Percentiles rank a stretch among this genome's conserved stretches.
These are phyloP conservation scores for Wallacemonas rigidus DNA, from an alignment of 208 protist species.

Conservation along the genomic window DNA sequence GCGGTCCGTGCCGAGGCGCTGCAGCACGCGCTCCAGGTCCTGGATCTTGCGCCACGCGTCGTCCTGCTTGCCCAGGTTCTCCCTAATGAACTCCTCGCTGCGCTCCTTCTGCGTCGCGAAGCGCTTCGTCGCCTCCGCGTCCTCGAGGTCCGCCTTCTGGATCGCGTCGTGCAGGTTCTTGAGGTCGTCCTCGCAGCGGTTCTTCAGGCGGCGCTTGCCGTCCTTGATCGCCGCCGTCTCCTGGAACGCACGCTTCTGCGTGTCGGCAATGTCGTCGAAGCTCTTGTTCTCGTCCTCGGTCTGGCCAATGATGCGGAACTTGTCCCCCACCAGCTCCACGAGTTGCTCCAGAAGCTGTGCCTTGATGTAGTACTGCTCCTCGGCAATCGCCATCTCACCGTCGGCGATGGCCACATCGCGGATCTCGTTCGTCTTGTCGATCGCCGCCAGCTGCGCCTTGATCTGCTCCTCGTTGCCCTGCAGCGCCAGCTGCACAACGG, in stretches of 20 bases:
- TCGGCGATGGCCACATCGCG: slow-evolving; percentile 72
- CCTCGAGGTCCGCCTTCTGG: slow-evolving; percentile 71
- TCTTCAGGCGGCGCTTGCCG: slow-evolving; percentile 63
- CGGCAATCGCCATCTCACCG: slow-evolving; percentile 74
- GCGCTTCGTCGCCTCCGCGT: slow-evolving; percentile 69
- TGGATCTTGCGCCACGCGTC: slow-evolving; percentile 76
- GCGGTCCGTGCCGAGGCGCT: slow-evolving; percentile 72
- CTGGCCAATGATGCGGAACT: slow-evolving; percentile 67
- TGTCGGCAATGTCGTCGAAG: slow-evolving; percentile 64
- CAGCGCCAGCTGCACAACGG: slow-evolving; percentile 60
- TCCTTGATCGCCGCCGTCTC: slow-evolving; percentile 69
- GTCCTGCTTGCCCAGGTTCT: slow-evolving; percentile 72
- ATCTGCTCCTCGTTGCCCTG: slow-evolving; percentile 66
- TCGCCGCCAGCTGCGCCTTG: slow-evolving; percentile 48
- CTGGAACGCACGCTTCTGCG: slow-evolving; percentile 76
- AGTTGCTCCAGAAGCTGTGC: slow-evolving; percentile 72
- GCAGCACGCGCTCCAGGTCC: slow-evolving; percentile 66
- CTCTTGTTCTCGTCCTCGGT: slow-evolving; percentile 63
- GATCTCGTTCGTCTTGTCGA: slow-evolving; percentile 68
- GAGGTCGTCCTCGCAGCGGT: slow-evolving; percentile 70
- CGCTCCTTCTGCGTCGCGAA: slow-evolving; percentile 67
- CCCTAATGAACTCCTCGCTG: slow-evolving; percentile 52
- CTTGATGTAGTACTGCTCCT: slow-evolving; percentile 82
- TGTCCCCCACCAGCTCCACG: slow-evolving; percentile 62
- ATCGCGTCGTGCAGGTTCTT: slow-evolving; percentile 68